Conservation (phyloP, 2,329 filamentous ascomycete genomes). For the Teratosphaeria nubilosa region DNA sequence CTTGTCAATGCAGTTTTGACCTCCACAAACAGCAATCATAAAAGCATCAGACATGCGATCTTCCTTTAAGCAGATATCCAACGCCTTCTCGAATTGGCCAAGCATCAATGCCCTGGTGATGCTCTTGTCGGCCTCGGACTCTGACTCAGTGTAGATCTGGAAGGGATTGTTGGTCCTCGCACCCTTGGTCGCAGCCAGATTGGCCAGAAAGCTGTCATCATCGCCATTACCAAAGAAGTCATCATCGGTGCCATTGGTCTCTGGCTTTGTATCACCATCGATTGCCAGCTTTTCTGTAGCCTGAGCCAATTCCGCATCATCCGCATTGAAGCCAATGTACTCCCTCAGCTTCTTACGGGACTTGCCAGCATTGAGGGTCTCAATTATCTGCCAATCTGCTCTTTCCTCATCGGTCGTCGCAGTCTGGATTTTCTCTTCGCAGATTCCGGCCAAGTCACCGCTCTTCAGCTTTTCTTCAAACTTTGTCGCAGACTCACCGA, state of each 20-base stretch:
- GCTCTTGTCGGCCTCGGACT: conserved; percentile 70
- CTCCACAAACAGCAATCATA: conserved; percentile 94
- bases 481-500: conserved; percentile 72
- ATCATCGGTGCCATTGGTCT: conserved; percentile 27
- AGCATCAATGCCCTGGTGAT: conserved; percentile 84
- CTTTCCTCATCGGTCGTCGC: conserved; percentile 84
- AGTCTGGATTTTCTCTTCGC: conserved; percentile 63
- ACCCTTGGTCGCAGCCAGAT: conserved; percentile 76
- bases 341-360: conserved; percentile 79
- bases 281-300: conserved; percentile 27
- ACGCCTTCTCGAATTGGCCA: conserved; percentile 80
- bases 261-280: conserved; percentile 42
- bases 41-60: conserved; percentile 91
- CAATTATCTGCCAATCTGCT: conserved; percentile 90
- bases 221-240: conserved; percentile 68
- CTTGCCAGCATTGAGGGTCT: conserved; percentile 74
- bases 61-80: conserved; percentile 80
- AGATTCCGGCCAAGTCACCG: conserved; percentile 69
- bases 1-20: conserved; percentile 86
- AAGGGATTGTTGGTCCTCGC: conserved; percentile 93
- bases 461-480: conserved; percentile 75
- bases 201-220: conserved; percentile 76
- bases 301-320: conserved; percentile 37
- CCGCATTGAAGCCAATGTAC: conserved; percentile 74
- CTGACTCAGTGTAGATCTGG: conserved; percentile 73